These are phyloP conservation scores for Scenedesmus sp. DNA, from an alignment of 163 green algal genomes.

Conservation along the genomic window DNA sequence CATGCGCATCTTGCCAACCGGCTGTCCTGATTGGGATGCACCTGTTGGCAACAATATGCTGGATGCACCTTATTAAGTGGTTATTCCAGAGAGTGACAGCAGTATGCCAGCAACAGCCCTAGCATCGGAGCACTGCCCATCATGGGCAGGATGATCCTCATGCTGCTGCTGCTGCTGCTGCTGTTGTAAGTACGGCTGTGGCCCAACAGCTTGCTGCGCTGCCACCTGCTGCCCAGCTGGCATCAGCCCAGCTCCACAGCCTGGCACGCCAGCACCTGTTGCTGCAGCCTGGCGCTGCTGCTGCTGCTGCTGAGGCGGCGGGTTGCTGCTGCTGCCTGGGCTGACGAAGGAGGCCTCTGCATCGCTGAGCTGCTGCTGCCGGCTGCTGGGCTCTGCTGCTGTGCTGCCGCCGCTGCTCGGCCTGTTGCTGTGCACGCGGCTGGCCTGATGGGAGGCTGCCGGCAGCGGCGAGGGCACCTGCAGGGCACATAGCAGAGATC, in stretches of 20 bases:
- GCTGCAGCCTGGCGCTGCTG: not conserved
- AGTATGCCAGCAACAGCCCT: not conserved
- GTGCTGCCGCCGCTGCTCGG: not conserved
- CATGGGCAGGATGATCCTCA: no score
- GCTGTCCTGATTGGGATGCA: no score
- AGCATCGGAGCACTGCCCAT: not conserved
- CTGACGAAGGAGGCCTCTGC: not conserved
- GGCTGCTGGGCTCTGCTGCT: not conserved
- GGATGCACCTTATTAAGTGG: not conserved
- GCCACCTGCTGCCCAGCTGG: not conserved
- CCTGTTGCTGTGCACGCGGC: slow-evolving; percentile 3
- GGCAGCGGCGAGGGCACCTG: not conserved
- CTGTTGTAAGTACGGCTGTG: not conserved
- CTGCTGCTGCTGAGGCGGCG: not conserved
- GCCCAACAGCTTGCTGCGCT: no score
- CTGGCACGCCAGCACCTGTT: not conserved
- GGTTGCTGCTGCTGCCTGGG: slow-evolving; percentile 3
- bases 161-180: not conserved
- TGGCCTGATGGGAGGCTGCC: not conserved
- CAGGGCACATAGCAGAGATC: no score
- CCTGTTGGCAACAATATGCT: no score
- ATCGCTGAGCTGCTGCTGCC: not conserved
- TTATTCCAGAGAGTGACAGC: not conserved
- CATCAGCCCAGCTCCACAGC: not conserved
- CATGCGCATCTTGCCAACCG: no score